phyloP scores from a whole-genome alignment of 1,139 yeast genomes.

The Hansenula anomala region DNA sequence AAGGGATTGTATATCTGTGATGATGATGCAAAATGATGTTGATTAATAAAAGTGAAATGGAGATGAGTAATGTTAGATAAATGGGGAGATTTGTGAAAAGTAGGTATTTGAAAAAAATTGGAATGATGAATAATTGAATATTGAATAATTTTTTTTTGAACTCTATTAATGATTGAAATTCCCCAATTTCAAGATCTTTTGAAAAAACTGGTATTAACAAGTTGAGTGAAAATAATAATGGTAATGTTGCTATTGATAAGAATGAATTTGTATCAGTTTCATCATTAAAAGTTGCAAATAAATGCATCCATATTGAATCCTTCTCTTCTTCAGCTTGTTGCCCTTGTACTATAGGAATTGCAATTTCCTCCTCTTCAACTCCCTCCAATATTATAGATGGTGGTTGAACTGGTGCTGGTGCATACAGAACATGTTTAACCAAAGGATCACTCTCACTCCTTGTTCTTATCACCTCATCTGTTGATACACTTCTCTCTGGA shows the following conservation, averaged over 20 bases:
- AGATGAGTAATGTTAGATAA: not conserved
- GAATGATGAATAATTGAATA: constrained; percentile 8
- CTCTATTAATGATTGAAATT: not conserved
- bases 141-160: constrained; percentile 8
- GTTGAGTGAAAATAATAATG: constrained; percentile 10
- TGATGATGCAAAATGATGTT: not conserved
- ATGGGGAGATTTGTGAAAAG: not conserved
- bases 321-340: not conserved
- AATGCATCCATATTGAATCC: not conserved
- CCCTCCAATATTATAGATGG: not conserved
- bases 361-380: not conserved
- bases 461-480: not conserved
- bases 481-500: not conserved
- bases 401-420: not conserved
- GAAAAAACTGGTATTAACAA: constrained; percentile 13
- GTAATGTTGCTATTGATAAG: constrained; percentile 1
- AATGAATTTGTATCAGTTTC: not conserved
- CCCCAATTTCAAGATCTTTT: not conserved
- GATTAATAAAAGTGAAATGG: not conserved
- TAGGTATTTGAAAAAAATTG: constrained; percentile 5
- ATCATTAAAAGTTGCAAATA: not conserved
- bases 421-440: not conserved
- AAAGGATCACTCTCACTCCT: not conserved
- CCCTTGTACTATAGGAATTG: too few species aligned
- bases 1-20: constrained; percentile 9